Evolutionary conservation across 805 yeast genomes (phyloP).

Genomic region (Wickerhamomyces pijperi): DNA sequence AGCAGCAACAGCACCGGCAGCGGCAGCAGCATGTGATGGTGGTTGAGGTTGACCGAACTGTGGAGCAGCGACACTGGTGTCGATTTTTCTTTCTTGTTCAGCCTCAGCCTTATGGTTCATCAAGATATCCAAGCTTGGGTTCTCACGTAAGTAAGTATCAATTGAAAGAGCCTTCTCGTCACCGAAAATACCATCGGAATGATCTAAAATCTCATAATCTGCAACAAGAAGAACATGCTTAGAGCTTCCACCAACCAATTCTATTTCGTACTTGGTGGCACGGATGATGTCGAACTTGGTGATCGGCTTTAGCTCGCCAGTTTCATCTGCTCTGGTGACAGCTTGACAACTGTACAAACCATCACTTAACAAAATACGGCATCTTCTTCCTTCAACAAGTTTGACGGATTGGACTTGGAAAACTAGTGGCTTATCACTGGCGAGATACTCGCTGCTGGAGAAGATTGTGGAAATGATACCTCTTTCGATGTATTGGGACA

Average conservation of each 20-base stretch:
- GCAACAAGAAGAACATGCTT: constrained; percentile 21
- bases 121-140: constrained; percentile 41
- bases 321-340: constrained; percentile 38
- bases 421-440: background rate
- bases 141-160: constrained; percentile 46
- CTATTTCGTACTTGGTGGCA: constrained; percentile 29
- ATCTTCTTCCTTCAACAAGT: constrained; percentile 28
- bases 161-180: constrained; percentile 30
- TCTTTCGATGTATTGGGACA: no score
- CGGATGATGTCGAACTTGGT: constrained; percentile 32
- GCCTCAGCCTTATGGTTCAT: constrained; percentile 4
- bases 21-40: constrained; percentile 4
- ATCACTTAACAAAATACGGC: constrained; percentile 39
- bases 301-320: constrained; percentile 31
- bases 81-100: background rate
- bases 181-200: constrained; percentile 24
- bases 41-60: constrained; percentile 2
- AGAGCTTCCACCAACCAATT: constrained; percentile 24
- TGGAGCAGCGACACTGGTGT: constrained; percentile 6
- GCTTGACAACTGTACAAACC: constrained; percentile 41
- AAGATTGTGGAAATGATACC: background rate
- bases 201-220: constrained; percentile 16
- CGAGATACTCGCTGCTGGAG: background rate
- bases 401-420: constrained; percentile 25
- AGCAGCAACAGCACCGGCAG: no score